Percentiles rank a stretch among this genome's conserved stretches.
Conservation (phyloP, 805 yeast species). For the Hermanozyma aechmeae region DNA sequence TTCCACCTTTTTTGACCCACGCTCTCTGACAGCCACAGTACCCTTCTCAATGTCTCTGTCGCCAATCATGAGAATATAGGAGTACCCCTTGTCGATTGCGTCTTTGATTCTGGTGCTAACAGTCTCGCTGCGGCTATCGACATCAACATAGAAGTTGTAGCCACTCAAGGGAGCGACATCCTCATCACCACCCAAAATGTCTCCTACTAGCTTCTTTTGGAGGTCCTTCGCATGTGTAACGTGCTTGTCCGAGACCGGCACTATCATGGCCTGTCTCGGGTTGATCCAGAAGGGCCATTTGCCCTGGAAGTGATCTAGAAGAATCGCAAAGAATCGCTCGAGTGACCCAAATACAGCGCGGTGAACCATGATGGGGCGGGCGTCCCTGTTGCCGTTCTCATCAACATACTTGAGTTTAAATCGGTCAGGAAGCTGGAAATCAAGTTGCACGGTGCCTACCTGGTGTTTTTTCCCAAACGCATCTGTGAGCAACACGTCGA, state of each 20-base stretch:
- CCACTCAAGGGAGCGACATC: constrained; percentile 48
- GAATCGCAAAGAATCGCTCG: constrained; percentile 84
- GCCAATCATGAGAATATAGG: constrained; percentile 78
- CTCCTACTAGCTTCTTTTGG: constrained; percentile 37
- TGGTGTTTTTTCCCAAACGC: constrained; percentile 77
- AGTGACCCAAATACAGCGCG: constrained; percentile 93
- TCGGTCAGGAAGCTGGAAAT: constrained; percentile 85
- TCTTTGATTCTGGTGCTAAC: constrained; percentile 75
- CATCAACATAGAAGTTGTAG: constrained; percentile 60
- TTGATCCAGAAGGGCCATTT: constrained; percentile 98
- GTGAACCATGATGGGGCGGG: constrained; percentile 89
- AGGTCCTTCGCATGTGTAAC: constrained; percentile 43
- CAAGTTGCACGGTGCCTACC: constrained; percentile 91
- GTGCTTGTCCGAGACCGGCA: constrained; percentile 70
- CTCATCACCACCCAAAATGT: constrained; percentile 18
- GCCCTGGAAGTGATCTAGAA: constrained; percentile 84
- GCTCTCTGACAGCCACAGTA: constrained; percentile 54
- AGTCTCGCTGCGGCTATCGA: constrained; percentile 68
- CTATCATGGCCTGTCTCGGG: constrained; percentile 79
- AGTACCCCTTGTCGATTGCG: constrained; percentile 64
- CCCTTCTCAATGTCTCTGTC: constrained; percentile 64
- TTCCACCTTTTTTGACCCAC: constrained; percentile 38
- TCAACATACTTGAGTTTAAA: constrained; percentile 63
- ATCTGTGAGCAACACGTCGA: constrained; percentile 78
- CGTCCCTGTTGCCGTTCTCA: constrained; percentile 38